Evolutionary conservation across 23 red algal genomes (phyloP), one percentile per base, ranked within the genome.

Genomic region (Chondrus crispus): DNA sequence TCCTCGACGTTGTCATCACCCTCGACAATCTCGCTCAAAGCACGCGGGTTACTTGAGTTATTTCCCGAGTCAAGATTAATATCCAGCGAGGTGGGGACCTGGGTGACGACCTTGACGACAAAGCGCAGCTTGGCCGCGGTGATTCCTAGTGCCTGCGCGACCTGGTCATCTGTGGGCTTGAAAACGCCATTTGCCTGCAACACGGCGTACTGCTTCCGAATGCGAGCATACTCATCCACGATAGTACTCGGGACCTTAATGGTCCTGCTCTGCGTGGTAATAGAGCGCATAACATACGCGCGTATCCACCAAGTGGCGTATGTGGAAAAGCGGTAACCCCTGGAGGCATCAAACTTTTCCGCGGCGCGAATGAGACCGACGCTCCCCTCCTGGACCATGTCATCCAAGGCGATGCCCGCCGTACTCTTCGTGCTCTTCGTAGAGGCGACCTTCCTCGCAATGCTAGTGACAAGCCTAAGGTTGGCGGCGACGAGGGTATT

Each of bases 251-350:
- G 96, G 19, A 98, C 74, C 24, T 91, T 90, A 74, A 98, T 95
- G 36, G 64, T 37, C 26, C 96, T 85, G n/a, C 77, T 85, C 77
- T 94, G 70, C n/a, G 38, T 80, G 2, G 83, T 86, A 22, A 98
- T 74, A 37, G 75, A 71, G 9, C 93, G 54, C 91, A 91, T 74
- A 57, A 95, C 81, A 11, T 89, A 80, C 37, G 96, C 88, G 26
- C 92, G 85, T 28, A 99, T 93, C 97, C 97, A 99, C 94, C 91
- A 96, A 40, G 93, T 95, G 5, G 97, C 97, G 68, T 95, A 99
- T 19, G 97, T 99, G 11, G 87, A 93, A 50, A 99, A 99, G 33
- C 82, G 80, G 38, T 75, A 99, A 10, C 97, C 97, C 24, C 74
- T 74, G 4, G 46, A 73, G 4, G 90, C 81, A 75, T 99, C 97